These are phyloP conservation scores for Nevesoporus exiguus DNA, from an alignment of 768 basidiomycete species.

Conservation along the genomic window DNA sequence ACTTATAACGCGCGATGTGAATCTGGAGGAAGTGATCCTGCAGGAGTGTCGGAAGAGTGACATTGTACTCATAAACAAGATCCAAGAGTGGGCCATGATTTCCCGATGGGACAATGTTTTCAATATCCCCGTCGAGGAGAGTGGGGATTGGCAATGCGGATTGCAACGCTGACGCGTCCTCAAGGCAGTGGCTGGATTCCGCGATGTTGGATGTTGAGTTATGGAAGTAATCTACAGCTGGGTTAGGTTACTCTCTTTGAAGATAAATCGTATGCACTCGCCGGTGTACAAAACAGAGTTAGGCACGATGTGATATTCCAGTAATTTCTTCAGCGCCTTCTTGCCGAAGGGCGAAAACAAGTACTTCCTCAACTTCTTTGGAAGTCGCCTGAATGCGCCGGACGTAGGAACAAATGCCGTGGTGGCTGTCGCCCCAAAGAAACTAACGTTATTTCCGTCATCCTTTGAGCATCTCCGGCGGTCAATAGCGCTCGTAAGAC, in stretches of 20 bases:
- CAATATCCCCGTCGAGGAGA: background rate
- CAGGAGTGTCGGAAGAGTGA: slow-evolving; percentile 13
- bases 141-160: background rate
- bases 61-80: slow-evolving; percentile 12
- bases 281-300: slow-evolving; percentile 5
- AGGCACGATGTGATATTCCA: slow-evolving; percentile 15
- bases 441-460: background rate
- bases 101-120: background rate
- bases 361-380: slow-evolving; percentile 5
- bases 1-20: slow-evolving; percentile 11
- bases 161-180: background rate
- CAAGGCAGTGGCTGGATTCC: background rate
- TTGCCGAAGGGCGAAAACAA: slow-evolving; percentile 13
- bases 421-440: slow-evolving; percentile 2
- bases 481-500: slow-evolving; percentile 9
- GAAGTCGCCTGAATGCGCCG: slow-evolving; percentile 8
- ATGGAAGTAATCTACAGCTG: slow-evolving; percentile 10
- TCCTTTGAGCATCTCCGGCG: background rate
- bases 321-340: slow-evolving; percentile 11
- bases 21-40: slow-evolving; percentile 1
- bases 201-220: background rate
- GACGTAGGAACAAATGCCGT: slow-evolving; percentile 9
- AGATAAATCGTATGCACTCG: background rate
- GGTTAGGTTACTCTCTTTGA: background rate
- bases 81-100: background rate